Evolutionary conservation across 176 grass and related monocot species (phyloP).

Genomic region (Lolium multiflorum): DNA sequence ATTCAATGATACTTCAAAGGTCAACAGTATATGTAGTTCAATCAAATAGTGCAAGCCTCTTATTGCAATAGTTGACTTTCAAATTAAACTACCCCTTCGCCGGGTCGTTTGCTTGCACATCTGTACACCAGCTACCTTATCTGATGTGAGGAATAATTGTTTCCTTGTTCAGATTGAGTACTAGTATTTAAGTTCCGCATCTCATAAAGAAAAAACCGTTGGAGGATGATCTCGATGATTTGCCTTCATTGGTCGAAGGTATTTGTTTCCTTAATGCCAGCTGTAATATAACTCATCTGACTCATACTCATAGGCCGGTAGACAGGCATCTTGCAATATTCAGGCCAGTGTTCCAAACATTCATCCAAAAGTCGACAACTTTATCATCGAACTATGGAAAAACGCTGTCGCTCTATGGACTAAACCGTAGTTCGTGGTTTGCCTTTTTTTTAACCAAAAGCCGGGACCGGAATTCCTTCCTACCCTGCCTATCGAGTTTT

Average conservation of each 20-base stretch:
- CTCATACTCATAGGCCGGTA: too few species aligned
- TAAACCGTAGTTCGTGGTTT: not conserved
- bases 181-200: not conserved
- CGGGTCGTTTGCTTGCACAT: not conserved
- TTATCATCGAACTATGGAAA: not conserved
- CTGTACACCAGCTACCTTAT: not conserved
- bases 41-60: not conserved
- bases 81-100: not conserved
- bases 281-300: not conserved
- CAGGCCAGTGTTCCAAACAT: not conserved
- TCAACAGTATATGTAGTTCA: not conserved
- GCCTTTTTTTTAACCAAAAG: not conserved
- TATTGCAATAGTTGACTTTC: not conserved
- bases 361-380: not conserved
- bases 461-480: not conserved
- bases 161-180: not conserved
- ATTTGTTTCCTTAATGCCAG: not conserved
- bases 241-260: not conserved
- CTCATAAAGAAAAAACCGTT: not conserved
- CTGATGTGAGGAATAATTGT: not conserved
- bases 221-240: not conserved
- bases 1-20: not conserved
- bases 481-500: not conserved
- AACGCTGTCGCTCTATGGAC: not conserved
- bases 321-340: not conserved